These are phyloP conservation scores for Zygosaccharomyces pseudorouxii DNA, from an alignment of 805 yeast species.

Conservation along the genomic window DNA sequence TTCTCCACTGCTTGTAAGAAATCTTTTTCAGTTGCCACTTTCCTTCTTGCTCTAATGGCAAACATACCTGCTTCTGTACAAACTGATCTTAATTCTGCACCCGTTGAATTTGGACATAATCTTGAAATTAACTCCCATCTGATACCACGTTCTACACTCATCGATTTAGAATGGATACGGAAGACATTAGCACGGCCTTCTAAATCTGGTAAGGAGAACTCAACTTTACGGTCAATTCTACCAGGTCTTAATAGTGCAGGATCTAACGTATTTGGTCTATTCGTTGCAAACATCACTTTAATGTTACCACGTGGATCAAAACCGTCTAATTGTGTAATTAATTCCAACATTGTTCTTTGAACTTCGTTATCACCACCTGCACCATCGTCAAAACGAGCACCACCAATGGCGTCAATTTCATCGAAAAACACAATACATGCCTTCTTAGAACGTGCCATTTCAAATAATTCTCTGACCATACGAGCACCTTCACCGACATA, in stretches of 20 bases:
- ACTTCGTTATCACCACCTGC: slow-evolving; percentile 99
- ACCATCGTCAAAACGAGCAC: slow-evolving; percentile 99
- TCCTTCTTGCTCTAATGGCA: slow-evolving; percentile 96
- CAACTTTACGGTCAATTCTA: slow-evolving; percentile 97
- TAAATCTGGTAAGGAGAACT: slow-evolving; percentile 90
- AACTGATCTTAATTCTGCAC: slow-evolving; percentile 97
- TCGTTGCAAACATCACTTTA: slow-evolving; percentile 99
- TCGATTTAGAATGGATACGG: slow-evolving; percentile 93
- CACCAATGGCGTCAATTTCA: slow-evolving; percentile 98
- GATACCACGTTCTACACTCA: slow-evolving; percentile 96
- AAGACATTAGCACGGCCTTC: slow-evolving; percentile 98
- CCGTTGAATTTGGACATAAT: slow-evolving; percentile 96
- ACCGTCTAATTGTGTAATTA: slow-evolving; percentile 96
- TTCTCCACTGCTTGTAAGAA: slow-evolving; percentile 96
- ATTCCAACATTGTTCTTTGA: slow-evolving; percentile 97
- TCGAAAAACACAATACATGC: slow-evolving; percentile 98
- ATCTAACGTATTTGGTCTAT: slow-evolving; percentile 95
- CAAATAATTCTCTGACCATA: slow-evolving; percentile 97
- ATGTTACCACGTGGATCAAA: slow-evolving; percentile 98
- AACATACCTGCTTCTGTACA: slow-evolving; percentile 99
- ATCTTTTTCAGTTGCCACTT: slow-evolving; percentile 97
- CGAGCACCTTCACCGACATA: slow-evolving; percentile 99
- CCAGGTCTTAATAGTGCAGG: slow-evolving; percentile 98
- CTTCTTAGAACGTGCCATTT: slow-evolving; percentile 97
- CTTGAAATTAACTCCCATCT: slow-evolving; percentile 98